These are phyloP conservation scores for Monosporascus cannonballus DNA, from an alignment of 2,329 filamentous ascomycete species.

Conservation along the genomic window DNA sequence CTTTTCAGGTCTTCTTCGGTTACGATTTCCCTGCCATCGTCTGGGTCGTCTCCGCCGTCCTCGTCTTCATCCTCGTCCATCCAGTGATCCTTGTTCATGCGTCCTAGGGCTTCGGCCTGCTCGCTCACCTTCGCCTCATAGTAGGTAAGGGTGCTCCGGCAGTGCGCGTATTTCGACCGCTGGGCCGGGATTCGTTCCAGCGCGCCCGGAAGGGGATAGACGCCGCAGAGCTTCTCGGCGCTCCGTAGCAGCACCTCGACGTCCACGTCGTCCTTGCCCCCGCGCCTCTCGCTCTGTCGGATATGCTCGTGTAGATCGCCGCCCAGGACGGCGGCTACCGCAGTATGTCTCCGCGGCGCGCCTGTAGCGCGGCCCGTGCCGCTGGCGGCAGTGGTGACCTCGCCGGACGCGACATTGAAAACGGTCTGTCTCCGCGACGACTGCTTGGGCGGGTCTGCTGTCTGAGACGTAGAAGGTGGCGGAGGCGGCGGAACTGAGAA, in stretches of 20 bases:
- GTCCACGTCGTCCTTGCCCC: constrained; percentile 66
- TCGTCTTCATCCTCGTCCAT: constrained; percentile 50
- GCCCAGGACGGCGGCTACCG: constrained; percentile 84
- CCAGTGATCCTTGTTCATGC: constrained; percentile 61
- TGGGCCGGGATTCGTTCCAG: constrained; percentile 68
- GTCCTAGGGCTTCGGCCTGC: constrained; percentile 67
- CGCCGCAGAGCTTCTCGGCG: constrained; percentile 82
- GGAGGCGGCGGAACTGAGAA: constrained; percentile 80
- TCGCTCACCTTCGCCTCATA: constrained; percentile 76
- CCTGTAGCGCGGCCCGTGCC: constrained; percentile 38
- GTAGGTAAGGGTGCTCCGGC: constrained; percentile 67
- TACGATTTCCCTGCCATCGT: constrained; percentile 34
- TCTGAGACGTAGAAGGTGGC: constrained; percentile 38
- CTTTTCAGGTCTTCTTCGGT: constrained; percentile 63
- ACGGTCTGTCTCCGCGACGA: constrained; percentile 53
- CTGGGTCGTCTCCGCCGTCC: constrained; percentile 35
- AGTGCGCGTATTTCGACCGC: constrained; percentile 63
- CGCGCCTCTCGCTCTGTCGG: constrained; percentile 45
- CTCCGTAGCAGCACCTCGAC: constrained; percentile 79
- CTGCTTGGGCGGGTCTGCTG: constrained; percentile 38
- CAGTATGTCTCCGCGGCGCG: constrained; percentile 65
- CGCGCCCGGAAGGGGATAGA: constrained; percentile 79
- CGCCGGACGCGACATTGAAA: constrained; percentile 58
- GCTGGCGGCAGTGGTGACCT: constrained; percentile 50
- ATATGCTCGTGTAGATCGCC: constrained; percentile 82